Base-by-base conservation (phyloP, 1,139 yeast species). In the Suhomyces taliae region DNA sequence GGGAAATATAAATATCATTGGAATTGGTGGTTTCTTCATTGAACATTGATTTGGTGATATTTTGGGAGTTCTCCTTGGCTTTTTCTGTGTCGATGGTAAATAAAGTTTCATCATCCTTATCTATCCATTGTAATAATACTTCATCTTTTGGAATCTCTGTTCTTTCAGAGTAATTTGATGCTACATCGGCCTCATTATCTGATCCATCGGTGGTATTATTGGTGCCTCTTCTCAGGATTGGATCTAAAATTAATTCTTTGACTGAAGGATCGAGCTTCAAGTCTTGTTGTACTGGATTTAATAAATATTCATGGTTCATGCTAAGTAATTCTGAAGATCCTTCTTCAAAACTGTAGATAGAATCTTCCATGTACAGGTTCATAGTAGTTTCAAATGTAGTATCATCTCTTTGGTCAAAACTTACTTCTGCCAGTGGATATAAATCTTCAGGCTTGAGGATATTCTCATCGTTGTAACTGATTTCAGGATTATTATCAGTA, bases 251-350 rank as follows among this genome's bases (percentile, higher is more conserved):
- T 6, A 51, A 46, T 36, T 52, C 51, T 39, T 50, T 52, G 6
- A 50, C 47, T 8, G 39, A 31, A 4, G 52, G 49, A 4, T 50
- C 51, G 32, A 50, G 34, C 37, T 50, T 48, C 45, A 52, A 51
- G 15, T 52, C 52, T 35, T 52, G 50, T 14, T 50, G 53, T 2
- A 52, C 50, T 4, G 54, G 54, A 34, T 52, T 50, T 27, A 43
- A 32, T 11, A 49, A 37, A 26, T 12, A 26, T 11, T 46, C 35
- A 24, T 40, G 37, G 14, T 14, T 38, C 15, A 33, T 33, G 24
- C 24, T 39, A 15, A 12, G 36, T 19, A 19, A 19, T 11, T 34
- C 32, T 2, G 37, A 32, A 11, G 38, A 27, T 8, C 26, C 37
- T 4, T 43, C 41, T 3, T 47, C 47, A 12, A 43, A 37, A 19